Conservation (phyloP, 495 filamentous ascomycete species). For the Neurospora discreta region DNA sequence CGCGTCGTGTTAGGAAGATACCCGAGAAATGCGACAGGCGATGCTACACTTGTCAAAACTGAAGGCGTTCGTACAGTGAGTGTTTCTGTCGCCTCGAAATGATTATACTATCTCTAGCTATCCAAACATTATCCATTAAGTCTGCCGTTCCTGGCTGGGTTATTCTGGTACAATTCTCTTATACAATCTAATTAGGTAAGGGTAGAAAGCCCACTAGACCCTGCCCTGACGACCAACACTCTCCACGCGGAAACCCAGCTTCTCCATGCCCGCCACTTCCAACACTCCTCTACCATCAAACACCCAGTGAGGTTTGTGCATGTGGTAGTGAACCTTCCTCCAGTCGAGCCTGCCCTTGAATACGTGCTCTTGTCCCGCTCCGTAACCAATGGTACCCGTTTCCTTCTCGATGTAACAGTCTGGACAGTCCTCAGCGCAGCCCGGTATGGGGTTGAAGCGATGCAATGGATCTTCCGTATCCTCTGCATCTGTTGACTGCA, state of each 20-base stretch:
- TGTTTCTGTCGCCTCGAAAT: not conserved
- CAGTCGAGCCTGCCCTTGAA: constrained; percentile 36
- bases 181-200: not conserved
- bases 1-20: too few relatives aligned
- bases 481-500: not conserved
- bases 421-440: constrained; percentile 23
- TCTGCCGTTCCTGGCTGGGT: not conserved
- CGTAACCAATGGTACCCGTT: constrained; percentile 15
- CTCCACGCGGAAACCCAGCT: constrained; percentile 46
- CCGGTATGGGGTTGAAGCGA: constrained; percentile 22
- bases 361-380: constrained; percentile 15
- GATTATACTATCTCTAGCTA: not conserved
- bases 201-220: not conserved
- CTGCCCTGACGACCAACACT: constrained; percentile 31
- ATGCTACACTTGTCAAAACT: not conserved
- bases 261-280: constrained; percentile 42
- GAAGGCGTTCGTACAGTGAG: not conserved
- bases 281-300: constrained; percentile 60
- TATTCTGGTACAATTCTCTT: not conserved
- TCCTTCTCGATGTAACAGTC: constrained; percentile 24
- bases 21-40: too few relatives aligned
- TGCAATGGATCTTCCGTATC: constrained; percentile 15
- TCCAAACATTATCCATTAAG: not conserved
- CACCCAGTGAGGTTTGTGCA: constrained; percentile 54
- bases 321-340: constrained; percentile 36